Evolutionary conservation across 257 asterid species (phyloP).

Genomic region (Plantago ovata): DNA sequence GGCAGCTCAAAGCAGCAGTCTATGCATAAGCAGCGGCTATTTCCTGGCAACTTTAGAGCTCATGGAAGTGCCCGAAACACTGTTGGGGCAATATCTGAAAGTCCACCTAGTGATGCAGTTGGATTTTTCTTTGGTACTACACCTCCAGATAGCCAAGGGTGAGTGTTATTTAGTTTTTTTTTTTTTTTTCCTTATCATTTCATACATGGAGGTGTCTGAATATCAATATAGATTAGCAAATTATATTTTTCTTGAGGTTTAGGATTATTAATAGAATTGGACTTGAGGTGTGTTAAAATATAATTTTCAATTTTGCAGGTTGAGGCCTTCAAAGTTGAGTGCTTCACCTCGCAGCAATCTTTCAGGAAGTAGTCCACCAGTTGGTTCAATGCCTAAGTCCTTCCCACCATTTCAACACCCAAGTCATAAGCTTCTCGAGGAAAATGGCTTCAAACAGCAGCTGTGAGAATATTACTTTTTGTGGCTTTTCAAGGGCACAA

Average conservation of each 20-base stretch:
- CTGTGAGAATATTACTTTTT: slow-evolving; percentile 48
- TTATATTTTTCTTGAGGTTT: not conserved
- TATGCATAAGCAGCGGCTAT: slow-evolving; percentile 59
- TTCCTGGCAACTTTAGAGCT: slow-evolving; percentile 44
- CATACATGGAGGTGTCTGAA: not conserved
- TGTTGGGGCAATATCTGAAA: slow-evolving; percentile 39
- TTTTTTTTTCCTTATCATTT: not conserved
- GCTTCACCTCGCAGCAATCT: slow-evolving; percentile 71
- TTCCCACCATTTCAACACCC: slow-evolving; percentile 90
- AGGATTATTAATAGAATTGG: not conserved
- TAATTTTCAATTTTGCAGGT: slow-evolving; percentile 35
- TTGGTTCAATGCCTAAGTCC: slow-evolving; percentile 80
- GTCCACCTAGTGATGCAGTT: slow-evolving; percentile 80
- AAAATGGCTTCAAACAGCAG: slow-evolving; percentile 94
- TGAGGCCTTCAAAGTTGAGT: slow-evolving; percentile 64
- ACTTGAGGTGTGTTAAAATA: slow-evolving; percentile 11
- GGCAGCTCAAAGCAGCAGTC: slow-evolving; percentile 58
- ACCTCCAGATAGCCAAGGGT: slow-evolving; percentile 86
- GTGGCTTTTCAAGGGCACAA: slow-evolving; percentile 5
- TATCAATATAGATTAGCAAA: not conserved
- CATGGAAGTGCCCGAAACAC: slow-evolving; percentile 48
- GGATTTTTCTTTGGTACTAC: slow-evolving; percentile 97
- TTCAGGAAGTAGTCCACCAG: slow-evolving; percentile 75
- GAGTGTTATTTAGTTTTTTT: slow-evolving; percentile 20
- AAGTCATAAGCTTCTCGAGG: slow-evolving; percentile 85